Evolutionary conservation across 176 grass and related monocot species (phyloP).

Genomic region (Triticum monococcum): DNA sequence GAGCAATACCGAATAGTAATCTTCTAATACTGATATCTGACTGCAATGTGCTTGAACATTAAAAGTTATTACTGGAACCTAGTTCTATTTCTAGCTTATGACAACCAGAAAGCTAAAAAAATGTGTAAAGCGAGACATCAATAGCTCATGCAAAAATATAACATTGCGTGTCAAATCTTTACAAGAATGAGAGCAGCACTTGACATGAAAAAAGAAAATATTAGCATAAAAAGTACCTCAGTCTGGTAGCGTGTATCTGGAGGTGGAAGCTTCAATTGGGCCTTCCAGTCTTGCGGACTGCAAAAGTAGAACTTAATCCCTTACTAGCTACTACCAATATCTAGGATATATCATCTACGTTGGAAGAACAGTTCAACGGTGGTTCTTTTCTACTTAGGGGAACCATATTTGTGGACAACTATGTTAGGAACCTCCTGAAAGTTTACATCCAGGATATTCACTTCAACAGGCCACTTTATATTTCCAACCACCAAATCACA

Average conservation of each 20-base stretch:
- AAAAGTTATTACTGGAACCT: not conserved
- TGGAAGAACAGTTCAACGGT: not conserved
- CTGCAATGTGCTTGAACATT: not conserved
- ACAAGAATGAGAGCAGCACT: not conserved
- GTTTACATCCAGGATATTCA: not conserved
- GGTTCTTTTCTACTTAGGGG: not conserved
- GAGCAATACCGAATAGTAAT: not conserved
- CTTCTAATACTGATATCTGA: not conserved
- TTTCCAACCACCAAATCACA: constrained; percentile 1
- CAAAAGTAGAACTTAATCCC: constrained; percentile 14
- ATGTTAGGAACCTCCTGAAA: not conserved
- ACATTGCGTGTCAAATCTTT: not conserved
- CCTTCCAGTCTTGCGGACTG: constrained; percentile 88
- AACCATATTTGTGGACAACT: not conserved
- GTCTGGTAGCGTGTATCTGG: constrained; percentile 76
- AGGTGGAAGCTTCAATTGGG: constrained; percentile 74
- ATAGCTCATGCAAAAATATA: not conserved
- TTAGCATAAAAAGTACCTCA: constrained; percentile 51
- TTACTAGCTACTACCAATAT: not conserved
- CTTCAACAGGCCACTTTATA: not conserved
- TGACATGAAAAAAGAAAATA: not conserved
- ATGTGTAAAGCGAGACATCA: not conserved
- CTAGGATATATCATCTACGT: not conserved
- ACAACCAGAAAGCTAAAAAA: not conserved
- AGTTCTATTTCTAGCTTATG: not conserved